Conservation (phyloP, 805 yeast species). For the Blastobotrys mokoenaii region DNA sequence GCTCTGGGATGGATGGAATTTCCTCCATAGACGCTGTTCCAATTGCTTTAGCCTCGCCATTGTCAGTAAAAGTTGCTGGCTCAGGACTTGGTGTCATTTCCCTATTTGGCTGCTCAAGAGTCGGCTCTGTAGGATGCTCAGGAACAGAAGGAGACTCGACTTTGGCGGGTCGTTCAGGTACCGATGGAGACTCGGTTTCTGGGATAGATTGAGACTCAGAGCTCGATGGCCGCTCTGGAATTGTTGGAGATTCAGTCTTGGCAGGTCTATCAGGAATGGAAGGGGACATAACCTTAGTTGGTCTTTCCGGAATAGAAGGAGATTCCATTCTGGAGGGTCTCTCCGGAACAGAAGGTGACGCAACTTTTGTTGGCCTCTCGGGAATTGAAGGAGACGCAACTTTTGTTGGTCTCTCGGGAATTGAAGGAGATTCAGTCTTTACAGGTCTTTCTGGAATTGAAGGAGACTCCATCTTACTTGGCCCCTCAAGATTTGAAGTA, state of each 20-base stretch:
- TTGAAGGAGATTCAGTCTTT: too few species aligned
- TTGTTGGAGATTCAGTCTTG: neutral
- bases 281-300: neutral
- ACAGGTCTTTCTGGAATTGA: neutral
- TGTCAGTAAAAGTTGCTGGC: too few species aligned
- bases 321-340: neutral
- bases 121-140: neutral
- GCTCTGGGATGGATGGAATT: neutral
- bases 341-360: neutral
- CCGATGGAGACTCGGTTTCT: neutral
- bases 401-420: neutral
- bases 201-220: neutral
- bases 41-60: too few species aligned
- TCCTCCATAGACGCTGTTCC: too few species aligned
- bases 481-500: too few species aligned
- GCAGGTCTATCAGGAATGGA: neutral
- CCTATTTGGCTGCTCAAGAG: too few species aligned
- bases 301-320: neutral
- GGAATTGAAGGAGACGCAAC: neutral
- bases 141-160: neutral
- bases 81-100: too few species aligned
- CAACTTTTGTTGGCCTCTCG: neutral
- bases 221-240: neutral
- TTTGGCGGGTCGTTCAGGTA: neutral
- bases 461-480: neutral